A percentile compares a stretch with the other conserved stretches of the same genome.
These are phyloP conservation scores for Arthroderma sp. DNA, from an alignment of 2,329 filamentous ascomycete genomes.

Conservation along the genomic window DNA sequence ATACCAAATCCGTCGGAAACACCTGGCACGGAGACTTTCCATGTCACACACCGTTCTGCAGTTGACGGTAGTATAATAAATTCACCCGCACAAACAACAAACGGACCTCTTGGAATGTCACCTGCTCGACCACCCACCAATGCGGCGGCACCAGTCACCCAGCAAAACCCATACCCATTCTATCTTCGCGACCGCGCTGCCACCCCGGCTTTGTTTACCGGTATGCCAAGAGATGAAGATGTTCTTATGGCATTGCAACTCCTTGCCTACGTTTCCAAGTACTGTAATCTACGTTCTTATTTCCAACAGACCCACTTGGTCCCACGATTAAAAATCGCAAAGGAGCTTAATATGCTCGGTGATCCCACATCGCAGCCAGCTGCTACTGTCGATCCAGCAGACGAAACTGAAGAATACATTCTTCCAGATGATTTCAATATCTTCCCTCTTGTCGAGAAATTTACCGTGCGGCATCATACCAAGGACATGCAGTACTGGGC, in stretches of 20 bases:
- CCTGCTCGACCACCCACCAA: slow-evolving; percentile 48
- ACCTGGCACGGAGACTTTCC: slow-evolving; percentile 83
- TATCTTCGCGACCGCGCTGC: slow-evolving; percentile 58
- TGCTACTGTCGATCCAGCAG: slow-evolving; percentile 23
- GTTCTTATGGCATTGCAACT: slow-evolving; percentile 96
- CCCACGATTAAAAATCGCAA: slow-evolving; percentile 77
- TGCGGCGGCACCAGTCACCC: slow-evolving; percentile 59
- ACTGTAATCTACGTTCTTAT: slow-evolving; percentile 88
- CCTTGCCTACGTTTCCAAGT: slow-evolving; percentile 94
- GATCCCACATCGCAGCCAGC: slow-evolving; percentile 38
- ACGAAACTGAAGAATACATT: slow-evolving; percentile 74
- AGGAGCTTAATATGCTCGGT: slow-evolving; percentile 69
- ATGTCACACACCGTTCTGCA: slow-evolving; percentile 75
- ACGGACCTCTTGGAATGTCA: slow-evolving; percentile 58
- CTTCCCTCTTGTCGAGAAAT: slow-evolving; percentile 95
- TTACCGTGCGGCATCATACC: slow-evolving; percentile 87
- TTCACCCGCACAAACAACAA: slow-evolving; percentile 51
- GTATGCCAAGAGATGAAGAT: slow-evolving; percentile 93
- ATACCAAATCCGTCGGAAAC: slow-evolving; percentile 69
- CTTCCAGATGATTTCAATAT: slow-evolving; percentile 95
- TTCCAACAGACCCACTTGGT: slow-evolving; percentile 93
- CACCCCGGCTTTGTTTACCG: slow-evolving; percentile 62
- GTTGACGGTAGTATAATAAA: slow-evolving; percentile 77
- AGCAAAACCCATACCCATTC: slow-evolving; percentile 59
- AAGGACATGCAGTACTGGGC: slow-evolving; percentile 99